phyloP scores from a whole-genome alignment of 2,329 filamentous ascomycete genomes.

The Blastomyces silverae region DNA sequence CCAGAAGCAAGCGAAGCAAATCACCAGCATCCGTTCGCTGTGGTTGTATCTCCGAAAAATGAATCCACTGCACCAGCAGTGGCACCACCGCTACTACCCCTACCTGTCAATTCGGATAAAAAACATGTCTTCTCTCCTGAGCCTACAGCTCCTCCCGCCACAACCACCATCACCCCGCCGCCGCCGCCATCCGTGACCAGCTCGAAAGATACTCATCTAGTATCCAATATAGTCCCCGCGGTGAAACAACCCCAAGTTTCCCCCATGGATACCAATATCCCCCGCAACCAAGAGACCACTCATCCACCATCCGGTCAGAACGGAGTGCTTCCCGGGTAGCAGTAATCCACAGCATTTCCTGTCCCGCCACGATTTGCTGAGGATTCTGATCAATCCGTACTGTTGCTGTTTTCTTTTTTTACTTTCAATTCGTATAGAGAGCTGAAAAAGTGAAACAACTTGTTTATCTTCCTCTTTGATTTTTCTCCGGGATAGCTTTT shows the following conservation, averaged over 20 bases:
- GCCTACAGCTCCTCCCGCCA: background rate
- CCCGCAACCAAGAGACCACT: background rate
- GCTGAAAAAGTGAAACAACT: too few species aligned
- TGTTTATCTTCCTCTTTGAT: too few species aligned
- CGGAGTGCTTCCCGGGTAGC: background rate
- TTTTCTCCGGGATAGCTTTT: too few species aligned
- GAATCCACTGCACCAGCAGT: background rate
- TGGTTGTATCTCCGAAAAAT: background rate
- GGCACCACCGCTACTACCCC: background rate
- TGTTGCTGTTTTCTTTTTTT: too few species aligned
- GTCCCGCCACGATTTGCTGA: too few species aligned
- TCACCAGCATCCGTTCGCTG: background rate
- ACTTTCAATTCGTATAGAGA: too few species aligned
- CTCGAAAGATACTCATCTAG: background rate
- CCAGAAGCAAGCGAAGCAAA: slow-evolving; percentile 1
- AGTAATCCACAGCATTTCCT: background rate
- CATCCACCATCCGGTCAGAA: slow-evolving; percentile 9
- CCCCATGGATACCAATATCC: slow-evolving; percentile 5
- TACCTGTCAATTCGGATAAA: background rate
- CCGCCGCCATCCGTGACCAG: background rate
- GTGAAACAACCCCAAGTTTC: background rate
- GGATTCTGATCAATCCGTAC: too few species aligned
- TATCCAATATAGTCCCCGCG: background rate
- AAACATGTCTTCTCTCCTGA: background rate
- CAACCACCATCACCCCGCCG: background rate